Conservation (phyloP, 345 rosid species). For the Lepidium didymum region DNA sequence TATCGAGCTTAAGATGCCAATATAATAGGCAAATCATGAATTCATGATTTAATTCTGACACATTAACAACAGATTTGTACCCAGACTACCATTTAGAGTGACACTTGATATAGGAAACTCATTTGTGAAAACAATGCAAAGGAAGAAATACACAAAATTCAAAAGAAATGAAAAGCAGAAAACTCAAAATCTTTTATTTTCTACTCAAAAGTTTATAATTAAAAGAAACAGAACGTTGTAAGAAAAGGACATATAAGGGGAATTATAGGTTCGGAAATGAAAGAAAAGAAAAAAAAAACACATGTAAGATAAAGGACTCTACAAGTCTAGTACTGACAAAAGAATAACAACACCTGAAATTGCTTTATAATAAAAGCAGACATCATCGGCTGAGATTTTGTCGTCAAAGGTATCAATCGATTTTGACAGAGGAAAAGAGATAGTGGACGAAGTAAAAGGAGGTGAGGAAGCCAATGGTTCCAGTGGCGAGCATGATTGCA, state of each 20-base stretch:
- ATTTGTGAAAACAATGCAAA: not conserved
- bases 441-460: slow-evolving; percentile 80
- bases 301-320: slow-evolving; percentile 20
- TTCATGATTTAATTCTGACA: not conserved
- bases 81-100: not conserved
- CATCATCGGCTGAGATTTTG: slow-evolving; percentile 17
- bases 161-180: not conserved
- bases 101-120: not conserved
- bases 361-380: slow-evolving; percentile 10
- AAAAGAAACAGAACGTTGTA: not conserved
- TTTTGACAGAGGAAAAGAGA: slow-evolving; percentile 79
- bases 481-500: slow-evolving; percentile 75
- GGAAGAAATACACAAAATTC: not conserved
- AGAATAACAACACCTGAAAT: slow-evolving; percentile 10
- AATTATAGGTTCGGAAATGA: not conserved
- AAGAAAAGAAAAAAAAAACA: not conserved
- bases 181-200: not conserved
- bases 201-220: slow-evolving; percentile 11
- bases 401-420: slow-evolving; percentile 39
- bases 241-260: not conserved
- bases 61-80: not conserved
- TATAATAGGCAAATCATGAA: not conserved
- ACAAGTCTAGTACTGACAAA: slow-evolving; percentile 26
- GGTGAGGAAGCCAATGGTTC: slow-evolving; percentile 69
- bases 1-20: too few species aligned